Evolutionary conservation across 31 red algal genomes (phyloP).

Genomic region (Asparagopsis taxiformis): DNA sequence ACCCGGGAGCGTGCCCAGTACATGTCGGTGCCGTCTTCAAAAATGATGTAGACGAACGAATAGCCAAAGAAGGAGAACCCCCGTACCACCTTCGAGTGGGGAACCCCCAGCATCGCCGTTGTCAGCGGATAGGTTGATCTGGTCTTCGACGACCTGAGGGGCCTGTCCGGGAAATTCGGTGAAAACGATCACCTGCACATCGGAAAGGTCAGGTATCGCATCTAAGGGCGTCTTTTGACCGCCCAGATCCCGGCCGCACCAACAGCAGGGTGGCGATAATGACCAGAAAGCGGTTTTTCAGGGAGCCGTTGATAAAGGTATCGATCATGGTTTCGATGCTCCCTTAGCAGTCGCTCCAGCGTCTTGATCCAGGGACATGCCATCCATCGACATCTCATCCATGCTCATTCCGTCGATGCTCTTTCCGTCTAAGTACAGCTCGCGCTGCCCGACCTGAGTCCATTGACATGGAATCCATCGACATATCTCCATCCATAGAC

Average conservation of each 20-base stretch:
- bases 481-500: no score
- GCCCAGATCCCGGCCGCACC: not conserved
- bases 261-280: not conserved
- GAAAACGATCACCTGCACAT: not conserved
- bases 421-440: no score
- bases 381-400: no score
- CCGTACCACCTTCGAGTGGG: not conserved
- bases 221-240: not conserved
- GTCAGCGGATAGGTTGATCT: constrained; percentile 23
- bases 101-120: not conserved
- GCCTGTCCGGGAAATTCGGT: not conserved
- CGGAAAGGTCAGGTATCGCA: constrained; percentile 1
- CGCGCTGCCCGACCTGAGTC: no score
- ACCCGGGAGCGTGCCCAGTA: not conserved
- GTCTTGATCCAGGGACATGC: no score
- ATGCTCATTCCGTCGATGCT: no score
- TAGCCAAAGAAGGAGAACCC: not conserved
- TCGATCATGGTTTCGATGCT: no score
- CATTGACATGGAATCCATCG: no score
- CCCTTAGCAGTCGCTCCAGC: no score
- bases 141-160: constrained; percentile 7
- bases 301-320: no score
- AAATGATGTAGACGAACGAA: constrained; percentile 4
- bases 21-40: not conserved
- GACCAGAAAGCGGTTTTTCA: not conserved